Evolutionary conservation across 495 filamentous ascomycete species (phyloP), one percentile per base, ranked within the genome.

Genomic region (Articulospora tetracladia): DNA sequence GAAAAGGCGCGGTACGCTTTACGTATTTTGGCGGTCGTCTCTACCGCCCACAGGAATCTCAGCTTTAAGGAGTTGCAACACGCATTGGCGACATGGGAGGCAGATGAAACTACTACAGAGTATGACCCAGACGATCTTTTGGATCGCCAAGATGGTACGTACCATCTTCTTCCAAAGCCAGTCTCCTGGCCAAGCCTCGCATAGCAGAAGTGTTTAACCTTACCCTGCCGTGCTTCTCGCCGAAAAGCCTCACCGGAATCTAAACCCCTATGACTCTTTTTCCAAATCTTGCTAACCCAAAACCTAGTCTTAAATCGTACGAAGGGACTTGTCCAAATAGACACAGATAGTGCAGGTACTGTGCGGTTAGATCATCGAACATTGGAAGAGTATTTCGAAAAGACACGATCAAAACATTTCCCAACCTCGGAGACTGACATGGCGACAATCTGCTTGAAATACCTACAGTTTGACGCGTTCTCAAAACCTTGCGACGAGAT

Each of bases 281-380:
- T n/a, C n/a, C n/a, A n/a, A n/a, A n/a, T n/a, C n/a, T n/a, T n/a
- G n/a, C 30, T 34, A 15, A 34, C 30, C 6, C 6, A 15, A 34
- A 50, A 63, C 12, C 62, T 44, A 0, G 58, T 73, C 8, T 23
- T 73, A 6, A 57, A 55, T 13, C 44, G 60, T 1, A 71, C 65
- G 1, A 68, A 65, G 22, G 67, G 70, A 4, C 53, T 73, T 8
- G 24, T 73, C 0, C 58, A 34, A 0, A 57, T 71, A 20, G 60
- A 62, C 2, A 25, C 19, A 36, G 60, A 66, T 46, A 63, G 17
- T 0, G 49, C 60, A 0, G 34, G 8, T 1, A 55, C 46, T 1
- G 67, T 70, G 2, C 58, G 65, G 47, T 53, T 73, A 0, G 59
- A 58, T 30, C 66, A 71, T 48, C 46, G 24, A 3, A 69, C 69